These are phyloP conservation scores for Echinosophora koreensis DNA, from an alignment of 306 rosid species.

Conservation along the genomic window DNA sequence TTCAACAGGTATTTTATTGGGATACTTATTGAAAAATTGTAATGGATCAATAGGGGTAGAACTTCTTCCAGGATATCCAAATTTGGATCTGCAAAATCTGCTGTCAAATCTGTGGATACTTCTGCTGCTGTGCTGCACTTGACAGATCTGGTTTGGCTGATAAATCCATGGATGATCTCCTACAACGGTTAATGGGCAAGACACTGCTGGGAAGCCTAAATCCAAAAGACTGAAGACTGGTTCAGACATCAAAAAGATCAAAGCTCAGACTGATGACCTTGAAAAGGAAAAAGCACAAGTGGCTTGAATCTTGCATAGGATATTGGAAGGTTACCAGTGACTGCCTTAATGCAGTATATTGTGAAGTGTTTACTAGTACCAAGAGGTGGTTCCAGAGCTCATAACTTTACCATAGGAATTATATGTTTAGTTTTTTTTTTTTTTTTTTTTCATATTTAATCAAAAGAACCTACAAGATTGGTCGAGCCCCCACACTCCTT, in stretches of 20 bases:
- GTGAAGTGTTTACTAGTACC: conserved; percentile 36
- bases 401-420: too few species aligned
- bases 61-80: conserved; percentile 41
- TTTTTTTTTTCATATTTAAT: neutral
- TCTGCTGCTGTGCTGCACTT: neutral
- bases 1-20: neutral
- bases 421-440: too few species aligned
- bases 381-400: conserved; percentile 21
- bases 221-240: conserved; percentile 38
- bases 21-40: conserved; percentile 31
- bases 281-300: conserved; percentile 10
- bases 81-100: conserved; percentile 24
- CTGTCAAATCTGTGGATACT: conserved; percentile 34
- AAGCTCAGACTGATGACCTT: conserved; percentile 16
- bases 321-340: conserved; percentile 17
- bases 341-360: conserved; percentile 39
- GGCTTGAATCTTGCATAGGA: conserved; percentile 13
- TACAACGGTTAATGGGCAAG: conserved; percentile 22
- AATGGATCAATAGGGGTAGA: conserved; percentile 42
- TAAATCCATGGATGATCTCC: conserved; percentile 39
- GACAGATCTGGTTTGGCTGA: neutral
- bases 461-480: conserved; percentile 24
- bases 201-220: conserved; percentile 38
- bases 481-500: neutral
- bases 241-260: conserved; percentile 25